Percentiles rank a stretch among this genome's conserved stretches.
phyloP scores from a whole-genome alignment of 2,329 filamentous ascomycete genomes.

The Podosphaera leucotricha region DNA sequence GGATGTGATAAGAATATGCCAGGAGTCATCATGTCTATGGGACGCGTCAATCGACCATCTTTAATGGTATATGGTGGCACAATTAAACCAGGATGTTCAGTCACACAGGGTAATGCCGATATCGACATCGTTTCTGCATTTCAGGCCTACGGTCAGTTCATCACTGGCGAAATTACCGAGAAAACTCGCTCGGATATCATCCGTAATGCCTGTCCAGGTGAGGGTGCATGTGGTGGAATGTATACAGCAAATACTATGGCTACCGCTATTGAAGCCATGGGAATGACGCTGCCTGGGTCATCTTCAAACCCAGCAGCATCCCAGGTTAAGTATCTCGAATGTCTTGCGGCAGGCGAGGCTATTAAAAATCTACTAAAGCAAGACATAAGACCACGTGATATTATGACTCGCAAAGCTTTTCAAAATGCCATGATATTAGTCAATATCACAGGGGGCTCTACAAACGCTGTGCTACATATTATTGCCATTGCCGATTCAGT shows the following conservation, averaged over 20 bases:
- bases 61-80: conserved; percentile 97
- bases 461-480: conserved; percentile 65
- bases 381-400: conserved; percentile 55
- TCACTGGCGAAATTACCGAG: conserved; percentile 76
- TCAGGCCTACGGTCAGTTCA: conserved; percentile 90
- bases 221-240: conserved; percentile 72
- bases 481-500: conserved; percentile 67
- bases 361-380: conserved; percentile 53
- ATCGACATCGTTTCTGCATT: conserved; percentile 96
- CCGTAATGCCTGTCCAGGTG: conserved; percentile 65
- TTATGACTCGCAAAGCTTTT: conserved; percentile 58
- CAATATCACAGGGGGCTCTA: conserved; percentile 63
- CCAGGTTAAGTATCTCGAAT: conserved; percentile 47
- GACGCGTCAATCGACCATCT: conserved; percentile 75
- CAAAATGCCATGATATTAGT: conserved; percentile 70
- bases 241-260: conserved; percentile 60
- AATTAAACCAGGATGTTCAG: conserved; percentile 74
- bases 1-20: conserved; percentile 99
- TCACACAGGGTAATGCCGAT: conserved; percentile 43
- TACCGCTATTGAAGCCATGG: conserved; percentile 47
- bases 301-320: conserved; percentile 60
- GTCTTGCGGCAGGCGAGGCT: conserved; percentile 43
- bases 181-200: conserved; percentile 88
- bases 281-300: conserved; percentile 61
- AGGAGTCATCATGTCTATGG: conserved; percentile 79